Percentiles rank a stretch among this genome's conserved stretches.
These are phyloP conservation scores for Mycosarcoma maydis DNA, from an alignment of 1,284 basidiomycete genomes.

Conservation along the genomic window DNA sequence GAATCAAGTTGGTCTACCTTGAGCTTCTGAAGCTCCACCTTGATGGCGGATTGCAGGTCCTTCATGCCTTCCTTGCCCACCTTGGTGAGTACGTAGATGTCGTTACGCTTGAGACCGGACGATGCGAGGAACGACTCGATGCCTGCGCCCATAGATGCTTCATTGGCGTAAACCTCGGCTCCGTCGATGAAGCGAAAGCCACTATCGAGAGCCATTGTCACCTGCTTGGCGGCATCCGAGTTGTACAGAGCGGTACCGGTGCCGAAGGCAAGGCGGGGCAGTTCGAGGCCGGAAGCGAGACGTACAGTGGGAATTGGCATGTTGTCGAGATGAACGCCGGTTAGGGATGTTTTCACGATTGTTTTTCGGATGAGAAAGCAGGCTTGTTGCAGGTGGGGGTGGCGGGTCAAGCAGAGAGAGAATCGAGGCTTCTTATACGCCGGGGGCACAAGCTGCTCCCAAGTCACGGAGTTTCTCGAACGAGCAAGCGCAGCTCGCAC, in stretches of 20 bases:
- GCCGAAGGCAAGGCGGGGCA: slow-evolving; percentile 50
- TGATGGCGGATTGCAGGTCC: slow-evolving; percentile 31
- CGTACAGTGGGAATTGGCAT: slow-evolving; percentile 39
- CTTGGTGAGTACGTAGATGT: slow-evolving; percentile 45
- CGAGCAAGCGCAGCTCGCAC: no score
- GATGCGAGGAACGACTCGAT: slow-evolving; percentile 29
- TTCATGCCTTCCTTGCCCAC: slow-evolving; percentile 33
- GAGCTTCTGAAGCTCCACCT: slow-evolving; percentile 37
- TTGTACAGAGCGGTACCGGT: slow-evolving; percentile 48
- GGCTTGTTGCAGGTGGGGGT: no score
- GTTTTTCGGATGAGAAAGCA: no score
- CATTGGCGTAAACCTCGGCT: slow-evolving; percentile 51
- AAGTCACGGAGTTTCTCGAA: no score
- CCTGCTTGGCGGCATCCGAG: slow-evolving; percentile 21
- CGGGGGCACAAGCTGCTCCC: no score
- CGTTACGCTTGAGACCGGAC: slow-evolving; percentile 23
- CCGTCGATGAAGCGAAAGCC: slow-evolving; percentile 50
- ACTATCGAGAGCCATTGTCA: slow-evolving; percentile 37
- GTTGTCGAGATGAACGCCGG: no score
- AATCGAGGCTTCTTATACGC: no score
- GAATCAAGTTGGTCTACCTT: slow-evolving; percentile 41
- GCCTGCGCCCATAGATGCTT: slow-evolving; percentile 34
- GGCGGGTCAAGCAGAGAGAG: no score
- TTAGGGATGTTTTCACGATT: no score
- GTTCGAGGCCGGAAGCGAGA: slow-evolving; percentile 36